Evolutionary conservation across 2,329 filamentous ascomycete species (phyloP), one percentile per base, ranked within the genome.

Genomic region (Colletotrichum euphorbiae): DNA sequence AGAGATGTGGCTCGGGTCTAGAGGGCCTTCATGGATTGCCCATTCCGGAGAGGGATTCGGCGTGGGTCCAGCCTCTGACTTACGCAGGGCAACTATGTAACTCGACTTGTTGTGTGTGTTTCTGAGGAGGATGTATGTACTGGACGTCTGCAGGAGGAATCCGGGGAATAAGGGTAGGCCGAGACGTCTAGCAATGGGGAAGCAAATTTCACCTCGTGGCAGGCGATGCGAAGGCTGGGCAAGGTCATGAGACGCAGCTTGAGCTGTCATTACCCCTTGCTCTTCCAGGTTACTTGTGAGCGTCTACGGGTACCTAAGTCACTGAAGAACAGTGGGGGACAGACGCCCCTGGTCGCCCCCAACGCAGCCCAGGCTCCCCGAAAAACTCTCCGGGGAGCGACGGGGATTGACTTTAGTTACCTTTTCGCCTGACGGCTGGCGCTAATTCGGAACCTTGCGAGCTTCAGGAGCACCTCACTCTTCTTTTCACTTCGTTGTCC

Each of bases 11-110:
- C 62, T 69, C 55, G 21, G 28, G 58, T 38, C 61, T 58, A 55
- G 45, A 65, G 65, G 54, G 52, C 46, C 6, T 28, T 66, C 48
- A 69, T 55, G 66, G 62, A 55, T 58, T 60, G 54, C 66, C 66
- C 61, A 38, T 69, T 66, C 54, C 66, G 62, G 61, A 59, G 66
- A 69, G 48, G 42, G 59, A 60, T 28, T 51, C 66, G 61, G 62
- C 62, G 66, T 69, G 61, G 66, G 66, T 59, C 66, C 50, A 19
- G n/a, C 7, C 31, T 50, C 33, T 28, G 7, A 28, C 33, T 28
- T 6, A 28, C 28, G 28, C 28, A 28, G 28, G 28, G 6, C 2
- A 28, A 6, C 24, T 43, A n/a, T n/a, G n/a, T n/a, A 40, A 17
- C n/a, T 17, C 51, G 51, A 40, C 33, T 36, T 6, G 11, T 38